Percentiles rank a stretch among this genome's conserved stretches.
phyloP scores from a whole-genome alignment of 2,329 filamentous ascomycete genomes.

The Phyllosticta capitalensis region DNA sequence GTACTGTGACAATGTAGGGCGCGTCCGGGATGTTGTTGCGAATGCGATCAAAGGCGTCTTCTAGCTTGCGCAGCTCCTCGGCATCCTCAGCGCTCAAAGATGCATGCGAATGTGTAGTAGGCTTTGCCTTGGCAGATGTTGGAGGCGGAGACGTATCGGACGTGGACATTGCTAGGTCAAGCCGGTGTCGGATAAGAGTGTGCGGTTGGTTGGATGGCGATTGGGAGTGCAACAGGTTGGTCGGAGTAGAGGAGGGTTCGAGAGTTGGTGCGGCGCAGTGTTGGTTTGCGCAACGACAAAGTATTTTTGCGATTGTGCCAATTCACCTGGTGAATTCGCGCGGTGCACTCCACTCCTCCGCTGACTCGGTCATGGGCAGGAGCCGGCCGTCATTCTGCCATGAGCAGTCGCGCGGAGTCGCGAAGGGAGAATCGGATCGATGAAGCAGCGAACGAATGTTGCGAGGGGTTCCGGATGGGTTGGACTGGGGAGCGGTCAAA shows the following conservation, averaged over 20 bases:
- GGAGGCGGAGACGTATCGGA: slow-evolving; percentile 22
- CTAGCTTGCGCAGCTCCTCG: slow-evolving; percentile 30
- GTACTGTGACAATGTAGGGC: slow-evolving; percentile 40
- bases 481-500: neutral
- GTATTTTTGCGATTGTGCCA: neutral
- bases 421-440: neutral
- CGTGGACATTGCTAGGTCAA: slow-evolving; percentile 21
- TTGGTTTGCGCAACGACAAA: neutral
- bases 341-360: slow-evolving; percentile 7
- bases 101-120: neutral
- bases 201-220: slow-evolving; percentile 7
- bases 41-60: slow-evolving; percentile 35
- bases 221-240: slow-evolving; percentile 4
- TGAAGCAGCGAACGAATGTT: neutral
- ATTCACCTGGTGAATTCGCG: slow-evolving; percentile 5
- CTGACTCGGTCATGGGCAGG: slow-evolving; percentile 11
- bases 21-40: slow-evolving; percentile 30
- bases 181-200: slow-evolving; percentile 1
- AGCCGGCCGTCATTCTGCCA: slow-evolving; percentile 9
- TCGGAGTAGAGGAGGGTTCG: slow-evolving; percentile 5
- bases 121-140: slow-evolving; percentile 18
- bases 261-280: neutral
- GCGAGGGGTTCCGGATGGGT: slow-evolving; percentile 1
- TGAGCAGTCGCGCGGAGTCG: neutral
- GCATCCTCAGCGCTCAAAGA: slow-evolving; percentile 21